These are phyloP conservation scores for Cercospora canescens DNA, from an alignment of 2,329 filamentous ascomycete genomes.

Conservation along the genomic window DNA sequence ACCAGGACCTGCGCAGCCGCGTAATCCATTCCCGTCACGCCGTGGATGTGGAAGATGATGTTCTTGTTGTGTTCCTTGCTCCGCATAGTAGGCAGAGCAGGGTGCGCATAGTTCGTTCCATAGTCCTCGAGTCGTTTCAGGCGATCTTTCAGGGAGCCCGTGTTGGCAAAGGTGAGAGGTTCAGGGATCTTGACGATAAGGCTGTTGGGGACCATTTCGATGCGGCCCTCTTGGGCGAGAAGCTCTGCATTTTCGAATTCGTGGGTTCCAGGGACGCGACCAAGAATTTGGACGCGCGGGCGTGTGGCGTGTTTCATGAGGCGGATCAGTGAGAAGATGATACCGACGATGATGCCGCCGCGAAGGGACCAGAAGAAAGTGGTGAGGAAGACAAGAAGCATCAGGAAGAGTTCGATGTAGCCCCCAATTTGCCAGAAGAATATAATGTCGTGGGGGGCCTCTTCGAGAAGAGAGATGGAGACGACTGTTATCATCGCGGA, in stretches of 20 bases:
- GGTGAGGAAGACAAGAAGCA: slow-evolving; percentile 84
- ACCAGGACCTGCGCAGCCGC: slow-evolving; percentile 87
- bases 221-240: slow-evolving; percentile 31
- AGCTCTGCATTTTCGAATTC: slow-evolving; percentile 83
- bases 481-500: slow-evolving; percentile 95
- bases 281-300: slow-evolving; percentile 93
- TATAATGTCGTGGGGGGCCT: slow-evolving; percentile 85
- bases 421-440: slow-evolving; percentile 88
- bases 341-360: slow-evolving; percentile 88
- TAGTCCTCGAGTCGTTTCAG: slow-evolving; percentile 84
- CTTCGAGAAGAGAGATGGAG: slow-evolving; percentile 90
- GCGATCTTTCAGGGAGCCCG: slow-evolving; percentile 79
- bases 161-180: slow-evolving; percentile 95
- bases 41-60: slow-evolving; percentile 95
- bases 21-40: slow-evolving; percentile 92
- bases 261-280: slow-evolving; percentile 76
- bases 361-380: slow-evolving; percentile 96
- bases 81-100: slow-evolving; percentile 78
- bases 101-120: slow-evolving; percentile 81
- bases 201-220: slow-evolving; percentile 90
- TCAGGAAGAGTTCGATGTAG: slow-evolving; percentile 81
- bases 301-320: slow-evolving; percentile 89
- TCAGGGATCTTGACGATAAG: slow-evolving; percentile 98
- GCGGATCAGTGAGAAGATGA: slow-evolving; percentile 84
- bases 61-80: slow-evolving; percentile 82